These are phyloP conservation scores for Dittrichia graveolens DNA, from an alignment of 129 eudicot species.

Conservation along the genomic window DNA sequence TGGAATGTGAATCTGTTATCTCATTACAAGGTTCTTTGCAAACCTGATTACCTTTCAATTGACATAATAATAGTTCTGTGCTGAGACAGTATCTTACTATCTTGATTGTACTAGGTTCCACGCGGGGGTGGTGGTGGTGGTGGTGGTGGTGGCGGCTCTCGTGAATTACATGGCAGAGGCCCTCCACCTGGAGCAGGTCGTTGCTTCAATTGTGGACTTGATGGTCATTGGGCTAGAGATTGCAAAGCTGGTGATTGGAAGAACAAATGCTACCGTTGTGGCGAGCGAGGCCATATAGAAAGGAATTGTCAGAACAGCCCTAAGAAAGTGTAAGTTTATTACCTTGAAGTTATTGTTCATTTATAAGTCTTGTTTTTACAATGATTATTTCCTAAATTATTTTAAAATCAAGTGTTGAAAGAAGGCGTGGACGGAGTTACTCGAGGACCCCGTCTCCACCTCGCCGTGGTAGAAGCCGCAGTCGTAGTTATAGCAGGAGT, in stretches of 20 bases:
- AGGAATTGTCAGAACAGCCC: conserved; percentile 93
- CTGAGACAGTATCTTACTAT: neutral
- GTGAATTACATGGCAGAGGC: conserved; percentile 77
- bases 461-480: conserved; percentile 66
- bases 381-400: neutral
- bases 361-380: neutral
- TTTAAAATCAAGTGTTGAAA: conserved; percentile 16
- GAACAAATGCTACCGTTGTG: conserved; percentile 93
- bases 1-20: neutral
- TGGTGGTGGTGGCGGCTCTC: conserved; percentile 52
- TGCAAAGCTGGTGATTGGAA: conserved; percentile 98
- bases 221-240: conserved; percentile 95
- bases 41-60: neutral
- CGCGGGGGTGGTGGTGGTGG: conserved; percentile 58
- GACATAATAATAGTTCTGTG: neutral
- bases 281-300: conserved; percentile 84
- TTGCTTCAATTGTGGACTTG: conserved; percentile 91
- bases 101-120: conserved; percentile 53
- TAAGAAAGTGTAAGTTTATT: conserved; percentile 56
- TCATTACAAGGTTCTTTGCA: neutral
- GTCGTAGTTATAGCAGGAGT: conserved; percentile 69
- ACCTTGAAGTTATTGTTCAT: neutral
- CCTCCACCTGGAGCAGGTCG: conserved; percentile 96
- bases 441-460: conserved; percentile 84
- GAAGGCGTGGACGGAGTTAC: conserved; percentile 76